These are phyloP conservation scores for Fraxinus anomala DNA, from an alignment of 257 asterid genomes.

Conservation along the genomic window DNA sequence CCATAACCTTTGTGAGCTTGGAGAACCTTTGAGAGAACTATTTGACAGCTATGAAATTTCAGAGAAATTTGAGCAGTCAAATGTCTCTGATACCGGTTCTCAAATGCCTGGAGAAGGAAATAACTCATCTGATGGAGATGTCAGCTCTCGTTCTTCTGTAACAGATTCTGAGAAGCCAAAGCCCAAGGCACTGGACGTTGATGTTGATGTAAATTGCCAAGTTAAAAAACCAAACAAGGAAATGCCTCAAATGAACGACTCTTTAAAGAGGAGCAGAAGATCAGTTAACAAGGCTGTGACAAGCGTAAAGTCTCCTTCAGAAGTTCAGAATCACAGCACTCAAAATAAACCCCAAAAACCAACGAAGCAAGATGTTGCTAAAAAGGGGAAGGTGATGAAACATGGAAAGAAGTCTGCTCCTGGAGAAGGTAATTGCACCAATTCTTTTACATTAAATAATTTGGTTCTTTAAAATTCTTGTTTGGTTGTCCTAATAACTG, in stretches of 20 bases:
- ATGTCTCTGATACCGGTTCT: constrained; percentile 56
- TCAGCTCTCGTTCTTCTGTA: constrained; percentile 58
- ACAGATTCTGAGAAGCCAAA: constrained; percentile 52
- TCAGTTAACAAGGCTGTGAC: constrained; percentile 45
- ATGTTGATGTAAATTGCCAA: constrained; percentile 34
- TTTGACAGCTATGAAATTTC: constrained; percentile 61
- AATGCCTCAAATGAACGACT: constrained; percentile 34
- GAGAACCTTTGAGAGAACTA: constrained; percentile 60
- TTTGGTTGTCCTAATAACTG: background rate
- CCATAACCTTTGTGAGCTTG: constrained; percentile 54
- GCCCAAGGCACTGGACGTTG: constrained; percentile 40
- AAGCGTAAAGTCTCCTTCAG: constrained; percentile 42
- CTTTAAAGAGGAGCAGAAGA: constrained; percentile 41
- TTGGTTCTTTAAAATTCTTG: background rate
- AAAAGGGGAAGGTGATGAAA: constrained; percentile 47
- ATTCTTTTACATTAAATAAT: background rate
- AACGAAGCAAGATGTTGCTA: constrained; percentile 48
- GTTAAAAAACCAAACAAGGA: constrained; percentile 41
- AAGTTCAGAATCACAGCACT: constrained; percentile 36
- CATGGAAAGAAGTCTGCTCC: constrained; percentile 52
- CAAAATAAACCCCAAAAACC: constrained; percentile 58
- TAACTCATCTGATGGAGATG: constrained; percentile 66
- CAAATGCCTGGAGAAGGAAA: constrained; percentile 60
- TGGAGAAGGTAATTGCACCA: constrained; percentile 49
- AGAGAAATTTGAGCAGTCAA: constrained; percentile 57